phyloP scores from a whole-genome alignment of 2,329 filamentous ascomycete genomes.

The Penicillium sp. region DNA sequence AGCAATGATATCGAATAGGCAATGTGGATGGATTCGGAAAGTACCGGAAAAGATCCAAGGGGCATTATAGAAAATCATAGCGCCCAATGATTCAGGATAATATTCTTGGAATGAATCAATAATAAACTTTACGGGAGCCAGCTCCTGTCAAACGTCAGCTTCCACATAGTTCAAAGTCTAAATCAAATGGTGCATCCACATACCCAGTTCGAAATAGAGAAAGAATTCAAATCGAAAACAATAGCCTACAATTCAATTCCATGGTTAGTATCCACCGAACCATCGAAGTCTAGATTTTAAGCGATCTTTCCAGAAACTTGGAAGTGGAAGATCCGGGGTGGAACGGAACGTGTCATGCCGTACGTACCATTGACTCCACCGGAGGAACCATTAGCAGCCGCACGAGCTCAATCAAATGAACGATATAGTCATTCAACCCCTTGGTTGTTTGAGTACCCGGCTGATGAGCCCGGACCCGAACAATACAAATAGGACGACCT shows the following conservation, averaged over 20 bases:
- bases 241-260: slow-evolving; percentile 61
- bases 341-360: neutral
- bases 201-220: slow-evolving; percentile 89
- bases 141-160: slow-evolving; percentile 58
- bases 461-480: slow-evolving; percentile 37
- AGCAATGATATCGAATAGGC: neutral
- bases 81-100: slow-evolving; percentile 89
- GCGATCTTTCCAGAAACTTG: neutral
- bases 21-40: neutral
- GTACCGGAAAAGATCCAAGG: slow-evolving; percentile 47
- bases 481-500: slow-evolving; percentile 39
- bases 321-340: neutral
- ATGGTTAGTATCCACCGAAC: neutral
- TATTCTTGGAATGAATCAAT: slow-evolving; percentile 98
- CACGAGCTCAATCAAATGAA: slow-evolving; percentile 43
- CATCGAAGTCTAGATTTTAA: neutral
- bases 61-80: slow-evolving; percentile 87
- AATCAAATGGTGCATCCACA: slow-evolving; percentile 18
- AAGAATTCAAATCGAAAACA: slow-evolving; percentile 90
- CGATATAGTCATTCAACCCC: slow-evolving; percentile 39
- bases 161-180: neutral
- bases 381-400: slow-evolving; percentile 27
- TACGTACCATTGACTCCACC: slow-evolving; percentile 19
- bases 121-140: slow-evolving; percentile 93
- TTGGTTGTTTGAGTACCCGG: slow-evolving; percentile 34